phyloP scores from a whole-genome alignment of 2,329 filamentous ascomycete genomes.

The Lecanoromycetidae sp. region DNA sequence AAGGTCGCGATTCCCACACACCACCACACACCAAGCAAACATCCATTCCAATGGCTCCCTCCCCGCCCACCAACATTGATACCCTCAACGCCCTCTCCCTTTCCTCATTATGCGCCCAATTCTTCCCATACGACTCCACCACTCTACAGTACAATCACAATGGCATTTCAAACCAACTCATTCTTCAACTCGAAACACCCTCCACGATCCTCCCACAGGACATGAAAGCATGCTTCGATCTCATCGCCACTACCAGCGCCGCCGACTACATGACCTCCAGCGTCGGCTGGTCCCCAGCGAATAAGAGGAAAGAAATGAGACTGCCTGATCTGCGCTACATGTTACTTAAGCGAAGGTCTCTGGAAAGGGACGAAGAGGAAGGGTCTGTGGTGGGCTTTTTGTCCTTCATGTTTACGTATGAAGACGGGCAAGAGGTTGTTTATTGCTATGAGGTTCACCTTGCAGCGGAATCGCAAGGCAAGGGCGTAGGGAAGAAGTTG shows the following conservation, averaged over 20 bases:
- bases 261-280: slow-evolving; percentile 40
- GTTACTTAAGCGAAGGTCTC: slow-evolving; percentile 27
- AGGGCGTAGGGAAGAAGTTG: slow-evolving; percentile 41
- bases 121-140: slow-evolving; percentile 1
- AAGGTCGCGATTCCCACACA: neutral
- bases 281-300: slow-evolving; percentile 41
- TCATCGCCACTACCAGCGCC: slow-evolving; percentile 44
- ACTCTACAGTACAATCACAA: neutral
- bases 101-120: slow-evolving; percentile 25
- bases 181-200: neutral
- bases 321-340: slow-evolving; percentile 48
- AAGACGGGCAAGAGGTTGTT: slow-evolving; percentile 43
- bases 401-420: slow-evolving; percentile 46
- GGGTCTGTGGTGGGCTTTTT: slow-evolving; percentile 31
- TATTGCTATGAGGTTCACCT: slow-evolving; percentile 55
- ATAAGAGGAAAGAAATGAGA: slow-evolving; percentile 47
- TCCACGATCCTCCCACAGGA: slow-evolving; percentile 27
- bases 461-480: slow-evolving; percentile 30
- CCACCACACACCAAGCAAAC: neutral
- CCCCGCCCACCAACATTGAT: slow-evolving; percentile 24
- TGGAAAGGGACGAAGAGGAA: neutral
- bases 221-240: slow-evolving; percentile 39
- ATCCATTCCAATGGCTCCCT: no score
- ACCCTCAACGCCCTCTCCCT: slow-evolving; percentile 31
- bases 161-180: neutral